Conservation (phyloP, 306 rosid genomes). For the Prunus armeniaca region DNA sequence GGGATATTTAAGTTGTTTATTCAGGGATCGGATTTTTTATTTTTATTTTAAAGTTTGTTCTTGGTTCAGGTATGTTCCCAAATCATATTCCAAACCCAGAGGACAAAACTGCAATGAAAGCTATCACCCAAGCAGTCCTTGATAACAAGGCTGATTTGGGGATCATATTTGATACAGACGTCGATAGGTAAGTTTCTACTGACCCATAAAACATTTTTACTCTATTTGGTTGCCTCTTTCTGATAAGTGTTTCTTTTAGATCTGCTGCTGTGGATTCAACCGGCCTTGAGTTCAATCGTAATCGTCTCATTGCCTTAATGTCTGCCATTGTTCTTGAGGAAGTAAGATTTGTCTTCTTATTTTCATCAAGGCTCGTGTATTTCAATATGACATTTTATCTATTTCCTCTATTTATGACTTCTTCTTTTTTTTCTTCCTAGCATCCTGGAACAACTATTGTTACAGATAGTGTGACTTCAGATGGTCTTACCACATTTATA, state of each 20-base stretch:
- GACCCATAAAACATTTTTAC: slow-evolving; percentile 2
- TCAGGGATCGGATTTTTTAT: slow-evolving; percentile 1
- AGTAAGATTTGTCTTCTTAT: slow-evolving; percentile 39
- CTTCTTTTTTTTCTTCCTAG: slow-evolving; percentile 36
- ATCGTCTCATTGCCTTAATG: slow-evolving; percentile 92
- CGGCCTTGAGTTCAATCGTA: slow-evolving; percentile 84
- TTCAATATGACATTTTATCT: slow-evolving; percentile 1
- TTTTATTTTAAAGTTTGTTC: not conserved
- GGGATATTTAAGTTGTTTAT: slow-evolving; percentile 15
- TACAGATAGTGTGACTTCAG: slow-evolving; percentile 97
- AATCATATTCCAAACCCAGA: slow-evolving; percentile 97
- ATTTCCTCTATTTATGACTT: not conserved
- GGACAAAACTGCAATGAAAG: slow-evolving; percentile 95
- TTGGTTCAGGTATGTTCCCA: slow-evolving; percentile 80
- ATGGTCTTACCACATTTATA: slow-evolving; percentile 86
- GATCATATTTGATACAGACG: slow-evolving; percentile 96
- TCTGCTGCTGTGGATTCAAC: slow-evolving; percentile 97
- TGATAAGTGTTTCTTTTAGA: slow-evolving; percentile 40
- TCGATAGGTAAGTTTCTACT: slow-evolving; percentile 60
- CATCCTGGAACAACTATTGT: slow-evolving; percentile 95
- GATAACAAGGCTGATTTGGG: slow-evolving; percentile 93
- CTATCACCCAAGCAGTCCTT: slow-evolving; percentile 89
- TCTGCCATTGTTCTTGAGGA: slow-evolving; percentile 95
- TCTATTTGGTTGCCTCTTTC: slow-evolving; percentile 11
- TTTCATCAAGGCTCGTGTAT: slow-evolving; percentile 2